Conservation (phyloP, 306 rosid species). For the Carpinus fangiana region DNA sequence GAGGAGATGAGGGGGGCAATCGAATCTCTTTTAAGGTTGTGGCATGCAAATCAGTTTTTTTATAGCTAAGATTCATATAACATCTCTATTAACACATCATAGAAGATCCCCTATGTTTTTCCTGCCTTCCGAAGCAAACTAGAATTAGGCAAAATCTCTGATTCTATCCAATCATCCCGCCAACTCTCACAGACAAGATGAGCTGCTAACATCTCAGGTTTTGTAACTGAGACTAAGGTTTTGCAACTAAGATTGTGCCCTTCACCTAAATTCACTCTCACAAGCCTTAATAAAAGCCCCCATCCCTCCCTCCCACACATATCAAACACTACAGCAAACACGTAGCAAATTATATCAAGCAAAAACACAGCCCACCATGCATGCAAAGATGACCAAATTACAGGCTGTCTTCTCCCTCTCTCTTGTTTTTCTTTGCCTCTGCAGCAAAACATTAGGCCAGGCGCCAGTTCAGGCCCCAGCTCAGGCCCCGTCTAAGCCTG, state of each 20-base stretch:
- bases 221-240: conserved; percentile 10
- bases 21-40: conserved; percentile 52
- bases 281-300: conserved; percentile 30
- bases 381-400: conserved; percentile 27
- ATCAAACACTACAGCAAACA: conserved; percentile 14
- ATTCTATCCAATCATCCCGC: conserved; percentile 25
- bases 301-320: conserved; percentile 12
- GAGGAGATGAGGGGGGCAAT: conserved; percentile 64
- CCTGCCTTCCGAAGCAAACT: conserved; percentile 45
- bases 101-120: conserved; percentile 17
- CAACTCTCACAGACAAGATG: conserved; percentile 29
- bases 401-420: conserved; percentile 29
- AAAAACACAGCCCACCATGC: not conserved
- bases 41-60: not conserved
- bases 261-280: conserved; percentile 14
- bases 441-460: conserved; percentile 31
- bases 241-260: conserved; percentile 13
- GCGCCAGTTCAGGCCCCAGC: conserved; percentile 6
- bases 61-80: not conserved
- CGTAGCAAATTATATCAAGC: not conserved
- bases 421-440: conserved; percentile 30
- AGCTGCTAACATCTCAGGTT: conserved; percentile 7
- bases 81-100: not conserved
- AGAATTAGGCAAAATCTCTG: conserved; percentile 13
- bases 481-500: conserved; percentile 38